These are phyloP conservation scores for Cryomyces antarcticus DNA, from an alignment of 495 filamentous ascomycete genomes.

Conservation along the genomic window DNA sequence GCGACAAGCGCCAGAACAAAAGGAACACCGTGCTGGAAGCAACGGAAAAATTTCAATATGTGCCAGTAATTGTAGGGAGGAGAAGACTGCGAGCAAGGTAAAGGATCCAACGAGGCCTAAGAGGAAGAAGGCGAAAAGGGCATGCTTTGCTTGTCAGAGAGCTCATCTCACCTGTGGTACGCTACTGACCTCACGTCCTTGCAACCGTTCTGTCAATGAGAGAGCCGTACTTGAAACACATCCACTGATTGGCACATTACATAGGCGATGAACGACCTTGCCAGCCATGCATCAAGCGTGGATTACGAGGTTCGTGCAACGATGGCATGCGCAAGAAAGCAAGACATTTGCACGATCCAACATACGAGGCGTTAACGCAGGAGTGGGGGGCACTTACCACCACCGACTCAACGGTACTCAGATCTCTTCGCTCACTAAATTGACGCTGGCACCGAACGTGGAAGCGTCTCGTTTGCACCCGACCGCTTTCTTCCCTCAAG, in stretches of 20 bases:
- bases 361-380: constrained; percentile 52
- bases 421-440: not conserved
- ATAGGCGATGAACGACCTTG: constrained; percentile 77
- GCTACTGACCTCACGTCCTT: too few relatives aligned
- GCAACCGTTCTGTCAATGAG: too few relatives aligned
- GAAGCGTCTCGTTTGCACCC: too few relatives aligned
- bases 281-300: constrained; percentile 80
- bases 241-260: too few relatives aligned
- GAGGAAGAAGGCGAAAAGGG: constrained; percentile 87
- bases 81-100: constrained; percentile 39
- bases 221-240: too few relatives aligned
- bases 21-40: too few relatives aligned
- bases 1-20: too few relatives aligned
- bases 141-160: constrained; percentile 91
- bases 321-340: constrained; percentile 97
- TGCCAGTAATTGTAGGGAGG: too few relatives aligned
- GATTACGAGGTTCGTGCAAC: constrained; percentile 72
- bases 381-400: constrained; percentile 25
- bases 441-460: too few relatives aligned
- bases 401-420: constrained; percentile 20
- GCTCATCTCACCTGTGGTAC: constrained; percentile 95
- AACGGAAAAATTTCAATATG: too few relatives aligned
- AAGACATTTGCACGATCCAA: constrained; percentile 94
- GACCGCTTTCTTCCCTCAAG: too few relatives aligned
- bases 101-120: constrained; percentile 76